Evolutionary conservation across 176 grass and related monocot species (phyloP).

Genomic region (Otatea glauca): DNA sequence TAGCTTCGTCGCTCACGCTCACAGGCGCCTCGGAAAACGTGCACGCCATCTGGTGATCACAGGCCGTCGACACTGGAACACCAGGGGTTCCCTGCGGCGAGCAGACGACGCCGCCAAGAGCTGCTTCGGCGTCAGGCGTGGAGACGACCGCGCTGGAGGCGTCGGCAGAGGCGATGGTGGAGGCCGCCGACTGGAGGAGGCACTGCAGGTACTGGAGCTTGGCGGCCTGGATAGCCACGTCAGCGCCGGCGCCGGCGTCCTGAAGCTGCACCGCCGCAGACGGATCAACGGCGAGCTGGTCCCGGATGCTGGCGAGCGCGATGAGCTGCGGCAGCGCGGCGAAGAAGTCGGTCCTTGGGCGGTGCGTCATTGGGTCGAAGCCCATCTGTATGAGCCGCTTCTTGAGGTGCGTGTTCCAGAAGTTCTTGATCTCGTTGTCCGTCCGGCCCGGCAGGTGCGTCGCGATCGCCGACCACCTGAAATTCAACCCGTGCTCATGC

Average conservation of each 20-base stretch:
- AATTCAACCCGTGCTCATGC: slow-evolving; percentile 15
- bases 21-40: slow-evolving; percentile 44
- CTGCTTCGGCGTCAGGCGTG: slow-evolving; percentile 6
- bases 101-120: slow-evolving; percentile 30
- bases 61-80: background rate
- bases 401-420: slow-evolving; percentile 97
- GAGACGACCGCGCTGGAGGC: slow-evolving; percentile 11
- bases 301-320: slow-evolving; percentile 66
- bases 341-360: slow-evolving; percentile 77
- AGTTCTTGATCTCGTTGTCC: slow-evolving; percentile 95
- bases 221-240: slow-evolving; percentile 46
- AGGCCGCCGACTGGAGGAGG: slow-evolving; percentile 68
- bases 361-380: slow-evolving; percentile 95
- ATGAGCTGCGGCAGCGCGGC: slow-evolving; percentile 72
- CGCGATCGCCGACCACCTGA: slow-evolving; percentile 82
- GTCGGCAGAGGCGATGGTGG: slow-evolving; percentile 45
- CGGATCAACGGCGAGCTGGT: slow-evolving; percentile 41
- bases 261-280: slow-evolving; percentile 26
- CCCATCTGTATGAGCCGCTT: slow-evolving; percentile 92
- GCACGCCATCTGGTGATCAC: slow-evolving; percentile 26
- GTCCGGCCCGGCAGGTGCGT: slow-evolving; percentile 74
- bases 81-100: slow-evolving; percentile 38
- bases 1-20: slow-evolving; percentile 42
- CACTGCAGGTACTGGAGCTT: slow-evolving; percentile 82
- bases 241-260: background rate